Conservation (phyloP, 441 rosid genomes). For the Daphne laureola region DNA sequence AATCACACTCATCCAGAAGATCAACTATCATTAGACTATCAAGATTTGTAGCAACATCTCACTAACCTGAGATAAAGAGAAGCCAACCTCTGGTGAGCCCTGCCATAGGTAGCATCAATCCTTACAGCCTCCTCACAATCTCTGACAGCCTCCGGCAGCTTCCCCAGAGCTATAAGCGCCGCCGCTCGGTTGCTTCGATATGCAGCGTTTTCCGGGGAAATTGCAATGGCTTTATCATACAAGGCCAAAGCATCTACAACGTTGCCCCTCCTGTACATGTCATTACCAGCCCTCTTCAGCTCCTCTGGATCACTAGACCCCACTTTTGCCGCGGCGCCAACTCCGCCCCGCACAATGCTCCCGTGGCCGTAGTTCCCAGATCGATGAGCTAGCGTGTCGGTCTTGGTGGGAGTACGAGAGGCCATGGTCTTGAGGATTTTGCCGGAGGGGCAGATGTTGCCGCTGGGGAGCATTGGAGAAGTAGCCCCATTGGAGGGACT, state of each 20-base stretch:
- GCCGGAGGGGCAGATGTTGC: constrained; percentile 73
- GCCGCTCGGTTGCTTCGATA: constrained; percentile 63
- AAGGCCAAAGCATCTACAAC: constrained; percentile 42
- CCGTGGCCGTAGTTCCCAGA: constrained; percentile 67
- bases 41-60: too few species aligned
- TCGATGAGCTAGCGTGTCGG: constrained; percentile 43
- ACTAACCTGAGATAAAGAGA: constrained; percentile 69
- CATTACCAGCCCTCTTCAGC: constrained; percentile 57
- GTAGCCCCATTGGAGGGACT: constrained; percentile 20
- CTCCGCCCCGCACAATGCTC: constrained; percentile 37
- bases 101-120: constrained; percentile 37
- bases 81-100: constrained; percentile 58
- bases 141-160: constrained; percentile 46
- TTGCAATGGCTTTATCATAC: constrained; percentile 48
- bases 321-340: constrained; percentile 14
- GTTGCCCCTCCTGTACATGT: constrained; percentile 46
- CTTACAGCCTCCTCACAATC: constrained; percentile 61
- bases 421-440: constrained; percentile 48
- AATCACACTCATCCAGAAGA: constrained; percentile 9
- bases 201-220: constrained; percentile 51
- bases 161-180: constrained; percentile 45
- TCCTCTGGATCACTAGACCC: constrained; percentile 30
- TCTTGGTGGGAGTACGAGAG: constrained; percentile 23
- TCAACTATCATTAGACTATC: too few species aligned
- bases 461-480: constrained; percentile 38